These are phyloP conservation scores for Tricholoma bakamatsutake DNA, from an alignment of 768 basidiomycete genomes.

Conservation along the genomic window DNA sequence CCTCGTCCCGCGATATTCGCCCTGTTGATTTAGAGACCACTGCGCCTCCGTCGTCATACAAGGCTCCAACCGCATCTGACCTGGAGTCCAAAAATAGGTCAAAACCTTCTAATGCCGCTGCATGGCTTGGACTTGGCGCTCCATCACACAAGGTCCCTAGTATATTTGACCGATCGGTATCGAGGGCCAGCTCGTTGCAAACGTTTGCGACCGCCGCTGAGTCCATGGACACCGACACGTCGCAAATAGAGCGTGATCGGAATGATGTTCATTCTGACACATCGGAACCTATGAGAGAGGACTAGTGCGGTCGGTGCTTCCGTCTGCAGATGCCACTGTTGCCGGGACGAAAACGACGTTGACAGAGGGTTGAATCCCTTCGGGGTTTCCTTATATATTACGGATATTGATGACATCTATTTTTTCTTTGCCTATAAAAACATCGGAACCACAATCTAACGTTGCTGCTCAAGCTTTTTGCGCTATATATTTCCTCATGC, in stretches of 20 bases:
- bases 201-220: constrained; percentile 31
- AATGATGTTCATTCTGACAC: not conserved
- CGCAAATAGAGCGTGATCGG: constrained; percentile 4
- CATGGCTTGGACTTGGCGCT: not conserved
- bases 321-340: constrained; percentile 4
- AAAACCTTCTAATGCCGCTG: constrained; percentile 5
- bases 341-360: not conserved
- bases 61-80: constrained; percentile 1
- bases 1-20: not conserved
- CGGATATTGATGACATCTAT: not conserved
- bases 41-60: constrained; percentile 13
- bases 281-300: constrained; percentile 9
- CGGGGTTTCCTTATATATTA: not conserved
- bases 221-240: constrained; percentile 15
- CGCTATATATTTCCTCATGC: not conserved
- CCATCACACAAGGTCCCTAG: constrained; percentile 10
- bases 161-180: constrained; percentile 6
- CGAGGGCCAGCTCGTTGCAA: constrained; percentile 21
- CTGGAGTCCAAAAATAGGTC: not conserved
- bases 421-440: not conserved
- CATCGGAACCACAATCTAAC: not conserved
- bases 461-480: not conserved
- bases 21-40: not conserved
- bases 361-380: not conserved
- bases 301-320: constrained; percentile 1